These are phyloP conservation scores for Penicillium verhagenii DNA, from an alignment of 495 filamentous ascomycete species.

Conservation along the genomic window DNA sequence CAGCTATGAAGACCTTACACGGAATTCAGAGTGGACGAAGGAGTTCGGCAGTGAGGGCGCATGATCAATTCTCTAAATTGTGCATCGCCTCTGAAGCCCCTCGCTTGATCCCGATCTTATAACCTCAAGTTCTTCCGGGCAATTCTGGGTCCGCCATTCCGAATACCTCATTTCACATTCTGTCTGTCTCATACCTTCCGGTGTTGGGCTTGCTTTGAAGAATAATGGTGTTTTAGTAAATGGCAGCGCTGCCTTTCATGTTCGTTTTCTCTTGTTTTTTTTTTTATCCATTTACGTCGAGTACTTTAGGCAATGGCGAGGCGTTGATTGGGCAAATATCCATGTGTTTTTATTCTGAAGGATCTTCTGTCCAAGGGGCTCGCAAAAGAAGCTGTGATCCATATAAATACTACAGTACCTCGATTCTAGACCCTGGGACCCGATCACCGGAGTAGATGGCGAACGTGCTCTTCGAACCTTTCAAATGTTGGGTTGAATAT, in stretches of 20 bases:
- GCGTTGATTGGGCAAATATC: slow-evolving; percentile 35
- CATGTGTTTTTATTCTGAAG: slow-evolving; percentile 17
- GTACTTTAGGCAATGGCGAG: slow-evolving; percentile 33
- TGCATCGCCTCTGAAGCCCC: neutral
- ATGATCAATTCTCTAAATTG: slow-evolving; percentile 17
- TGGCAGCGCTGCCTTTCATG: neutral
- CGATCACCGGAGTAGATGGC: no score
- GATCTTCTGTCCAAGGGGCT: slow-evolving; percentile 1
- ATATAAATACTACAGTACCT: neutral
- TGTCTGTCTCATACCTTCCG: neutral
- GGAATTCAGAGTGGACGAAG: slow-evolving; percentile 89
- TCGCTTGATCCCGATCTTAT: neutral
- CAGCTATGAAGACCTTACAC: slow-evolving; percentile 73
- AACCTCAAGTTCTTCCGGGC: neutral
- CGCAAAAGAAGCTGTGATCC: neutral
- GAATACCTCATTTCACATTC: neutral
- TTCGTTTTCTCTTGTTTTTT: slow-evolving; percentile 6
- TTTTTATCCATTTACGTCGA: slow-evolving; percentile 17
- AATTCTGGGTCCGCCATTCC: neutral
- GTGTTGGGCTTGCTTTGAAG: neutral
- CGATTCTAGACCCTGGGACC: no score
- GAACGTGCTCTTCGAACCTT: no score
- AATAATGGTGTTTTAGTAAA: slow-evolving; percentile 1
- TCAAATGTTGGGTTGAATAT: no score
- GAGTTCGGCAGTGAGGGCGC: slow-evolving; percentile 96